A percentile compares a stretch with the other conserved stretches of the same genome.
These are phyloP conservation scores for Penicillium sp. DNA, from an alignment of 2,329 filamentous ascomycete genomes.

Conservation along the genomic window DNA sequence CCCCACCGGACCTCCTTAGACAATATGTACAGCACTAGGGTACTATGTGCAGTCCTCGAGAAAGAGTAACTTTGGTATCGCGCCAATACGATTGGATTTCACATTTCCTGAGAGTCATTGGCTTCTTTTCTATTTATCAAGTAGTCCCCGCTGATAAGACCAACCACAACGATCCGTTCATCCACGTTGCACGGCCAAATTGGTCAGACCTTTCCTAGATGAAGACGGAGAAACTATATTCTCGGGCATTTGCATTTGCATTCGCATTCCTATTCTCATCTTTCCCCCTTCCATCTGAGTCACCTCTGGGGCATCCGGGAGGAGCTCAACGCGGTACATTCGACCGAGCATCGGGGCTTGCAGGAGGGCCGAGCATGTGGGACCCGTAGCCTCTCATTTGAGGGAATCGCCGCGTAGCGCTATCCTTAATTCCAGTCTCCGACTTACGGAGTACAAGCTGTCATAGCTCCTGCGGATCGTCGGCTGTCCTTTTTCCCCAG, in stretches of 20 bases:
- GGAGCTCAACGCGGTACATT: constrained; percentile 24
- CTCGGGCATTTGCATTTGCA: background rate
- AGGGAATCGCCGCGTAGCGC: constrained; percentile 10
- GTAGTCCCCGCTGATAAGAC: constrained; percentile 30
- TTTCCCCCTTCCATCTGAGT: background rate
- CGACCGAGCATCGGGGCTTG: constrained; percentile 3
- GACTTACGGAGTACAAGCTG: constrained; percentile 14
- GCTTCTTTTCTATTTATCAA: constrained; percentile 25
- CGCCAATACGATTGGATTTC: constrained; percentile 2
- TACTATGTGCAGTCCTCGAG: too few relatives aligned
- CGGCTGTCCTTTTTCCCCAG: background rate
- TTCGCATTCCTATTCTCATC: background rate
- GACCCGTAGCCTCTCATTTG: constrained; percentile 11
- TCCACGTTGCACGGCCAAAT: constrained; percentile 31
- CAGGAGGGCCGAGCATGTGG: constrained; percentile 16
- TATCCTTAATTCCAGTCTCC: constrained; percentile 10
- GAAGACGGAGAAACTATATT: background rate
- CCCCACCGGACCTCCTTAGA: too few relatives aligned
- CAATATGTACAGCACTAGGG: too few relatives aligned
- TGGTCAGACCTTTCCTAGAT: background rate
- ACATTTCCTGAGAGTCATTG: background rate
- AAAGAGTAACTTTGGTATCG: background rate
- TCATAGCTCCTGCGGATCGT: constrained; percentile 1
- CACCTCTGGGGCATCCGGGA: constrained; percentile 5
- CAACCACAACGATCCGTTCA: constrained; percentile 34